Evolutionary conservation across 768 basidiomycete species (phyloP).

Genomic region (Lyophyllum semitale): DNA sequence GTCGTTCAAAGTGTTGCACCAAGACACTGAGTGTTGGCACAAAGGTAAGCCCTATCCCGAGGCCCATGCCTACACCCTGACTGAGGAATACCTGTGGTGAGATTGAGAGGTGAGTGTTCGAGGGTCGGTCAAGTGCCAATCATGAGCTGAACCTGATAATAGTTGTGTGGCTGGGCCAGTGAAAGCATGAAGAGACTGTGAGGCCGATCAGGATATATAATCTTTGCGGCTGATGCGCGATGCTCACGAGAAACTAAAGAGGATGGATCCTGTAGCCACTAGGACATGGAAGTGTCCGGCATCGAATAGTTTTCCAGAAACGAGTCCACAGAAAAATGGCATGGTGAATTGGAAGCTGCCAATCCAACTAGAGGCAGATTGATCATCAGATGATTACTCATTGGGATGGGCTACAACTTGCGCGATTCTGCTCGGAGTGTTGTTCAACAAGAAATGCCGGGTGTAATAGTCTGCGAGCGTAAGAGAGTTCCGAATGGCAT

Average conservation of each 20-base stretch:
- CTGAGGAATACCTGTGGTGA: slow-evolving; percentile 21
- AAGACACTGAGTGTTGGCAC: slow-evolving; percentile 42
- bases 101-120: neutral
- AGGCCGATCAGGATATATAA: neutral
- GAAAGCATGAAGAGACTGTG: slow-evolving; percentile 41
- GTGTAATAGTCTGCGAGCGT: slow-evolving; percentile 12
- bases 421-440: slow-evolving; percentile 14
- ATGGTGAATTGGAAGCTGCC: slow-evolving; percentile 24
- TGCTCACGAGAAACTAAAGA: slow-evolving; percentile 21
- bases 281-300: slow-evolving; percentile 16
- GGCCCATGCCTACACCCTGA: slow-evolving; percentile 29
- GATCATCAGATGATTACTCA: neutral
- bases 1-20: slow-evolving; percentile 43
- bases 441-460: slow-evolving; percentile 2
- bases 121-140: neutral
- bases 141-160: slow-evolving; percentile 26
- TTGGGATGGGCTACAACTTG: neutral
- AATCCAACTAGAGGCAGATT: slow-evolving; percentile 19
- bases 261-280: slow-evolving; percentile 12
- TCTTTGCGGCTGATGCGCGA: neutral
- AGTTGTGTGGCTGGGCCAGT: slow-evolving; percentile 34
- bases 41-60: slow-evolving; percentile 41
- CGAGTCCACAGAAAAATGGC: slow-evolving; percentile 20
- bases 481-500: neutral
- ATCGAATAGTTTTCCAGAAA: slow-evolving; percentile 23